A percentile compares a stretch with the other conserved stretches of the same genome.
Evolutionary conservation across 2,329 filamentous ascomycete species (phyloP).

Genomic region (Helotiales sp.): DNA sequence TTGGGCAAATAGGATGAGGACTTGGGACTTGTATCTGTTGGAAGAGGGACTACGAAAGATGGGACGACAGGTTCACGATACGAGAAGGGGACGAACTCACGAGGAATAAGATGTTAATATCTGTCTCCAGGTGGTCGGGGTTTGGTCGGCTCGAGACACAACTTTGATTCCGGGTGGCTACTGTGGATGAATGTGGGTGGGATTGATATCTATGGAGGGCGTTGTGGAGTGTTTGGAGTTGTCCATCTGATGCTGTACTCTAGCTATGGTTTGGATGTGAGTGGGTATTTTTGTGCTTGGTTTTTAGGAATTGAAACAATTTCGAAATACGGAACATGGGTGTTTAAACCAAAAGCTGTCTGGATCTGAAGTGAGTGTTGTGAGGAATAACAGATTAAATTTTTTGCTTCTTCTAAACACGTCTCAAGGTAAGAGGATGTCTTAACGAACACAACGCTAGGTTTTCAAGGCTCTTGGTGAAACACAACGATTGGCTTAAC

Average conservation of each 20-base stretch:
- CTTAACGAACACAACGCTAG: too few relatives aligned
- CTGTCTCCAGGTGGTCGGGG: neutral
- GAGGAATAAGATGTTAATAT: neutral
- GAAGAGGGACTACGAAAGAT: neutral
- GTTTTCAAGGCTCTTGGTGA: too few relatives aligned
- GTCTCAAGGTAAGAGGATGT: too few relatives aligned
- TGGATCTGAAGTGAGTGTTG: too few relatives aligned
- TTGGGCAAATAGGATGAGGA: conserved; percentile 1
- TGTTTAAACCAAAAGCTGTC: too few relatives aligned
- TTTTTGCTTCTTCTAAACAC: too few relatives aligned
- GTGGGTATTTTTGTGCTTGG: neutral
- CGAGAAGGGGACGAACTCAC: too few relatives aligned
- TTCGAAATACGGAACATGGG: neutral
- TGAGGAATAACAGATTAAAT: too few relatives aligned
- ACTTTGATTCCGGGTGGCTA: neutral
- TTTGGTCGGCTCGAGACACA: neutral
- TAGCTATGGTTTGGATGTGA: conserved; percentile 1
- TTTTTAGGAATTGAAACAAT: conserved; percentile 1
- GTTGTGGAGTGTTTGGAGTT: conserved; percentile 10
- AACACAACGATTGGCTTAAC: too few relatives aligned
- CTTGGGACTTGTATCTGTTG: neutral
- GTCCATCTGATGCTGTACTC: conserved; percentile 3
- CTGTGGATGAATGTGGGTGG: neutral
- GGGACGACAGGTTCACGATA: neutral
- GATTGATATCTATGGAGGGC: conserved; percentile 2